phyloP scores from a whole-genome alignment of 441 rosid species.

The Erysimum pusillum region DNA sequence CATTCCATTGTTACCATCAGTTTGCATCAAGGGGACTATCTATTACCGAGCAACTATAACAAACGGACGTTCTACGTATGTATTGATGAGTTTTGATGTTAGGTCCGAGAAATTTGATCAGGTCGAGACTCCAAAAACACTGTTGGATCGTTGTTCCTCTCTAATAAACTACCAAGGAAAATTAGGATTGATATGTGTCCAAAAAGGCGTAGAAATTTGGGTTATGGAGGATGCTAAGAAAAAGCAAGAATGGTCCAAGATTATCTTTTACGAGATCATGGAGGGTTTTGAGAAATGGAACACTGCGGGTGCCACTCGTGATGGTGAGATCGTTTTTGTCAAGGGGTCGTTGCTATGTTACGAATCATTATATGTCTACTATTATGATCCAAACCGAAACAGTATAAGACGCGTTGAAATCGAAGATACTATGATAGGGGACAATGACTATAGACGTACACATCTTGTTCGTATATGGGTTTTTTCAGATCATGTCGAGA shows the following conservation, averaged over 20 bases:
- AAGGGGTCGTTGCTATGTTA: not conserved
- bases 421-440: not conserved
- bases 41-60: not conserved
- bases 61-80: not conserved
- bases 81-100: not conserved
- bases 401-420: not conserved
- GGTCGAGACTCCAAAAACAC: not conserved
- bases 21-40: not conserved
- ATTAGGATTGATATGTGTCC: not conserved
- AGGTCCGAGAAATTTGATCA: not conserved
- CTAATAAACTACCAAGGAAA: constrained; percentile 29
- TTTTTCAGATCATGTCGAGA: constrained; percentile 5
- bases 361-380: not conserved
- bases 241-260: constrained; percentile 11
- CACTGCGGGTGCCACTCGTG: not conserved
- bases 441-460: not conserved
- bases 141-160: not conserved
- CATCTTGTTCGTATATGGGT: not conserved
- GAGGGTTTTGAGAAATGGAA: not conserved
- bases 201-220: not conserved
- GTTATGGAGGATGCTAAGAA: constrained; percentile 11
- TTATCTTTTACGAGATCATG: not conserved
- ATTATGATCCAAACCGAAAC: not conserved
- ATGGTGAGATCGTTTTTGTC: constrained; percentile 5
- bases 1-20: not conserved